phyloP scores from a whole-genome alignment of 202 grass and related monocot genomes.

The Carex sylvatica region DNA sequence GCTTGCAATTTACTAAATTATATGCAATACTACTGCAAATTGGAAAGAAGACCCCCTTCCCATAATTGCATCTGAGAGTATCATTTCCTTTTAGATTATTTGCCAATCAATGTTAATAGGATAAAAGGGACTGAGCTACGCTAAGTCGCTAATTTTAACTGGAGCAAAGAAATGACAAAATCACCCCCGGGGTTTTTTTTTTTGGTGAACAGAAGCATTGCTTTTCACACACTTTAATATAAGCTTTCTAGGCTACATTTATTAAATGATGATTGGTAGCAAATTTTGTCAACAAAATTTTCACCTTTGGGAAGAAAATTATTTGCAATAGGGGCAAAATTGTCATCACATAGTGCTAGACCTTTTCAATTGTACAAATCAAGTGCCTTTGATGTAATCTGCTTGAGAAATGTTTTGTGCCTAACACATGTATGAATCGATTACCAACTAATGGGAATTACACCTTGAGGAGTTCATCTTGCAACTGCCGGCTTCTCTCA shows the following conservation, averaged over 20 bases:
- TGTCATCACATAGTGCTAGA: neutral
- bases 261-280: neutral
- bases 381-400: neutral
- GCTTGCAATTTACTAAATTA: neutral
- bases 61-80: neutral
- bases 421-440: neutral
- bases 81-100: neutral
- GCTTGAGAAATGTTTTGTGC: neutral
- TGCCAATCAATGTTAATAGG: neutral
- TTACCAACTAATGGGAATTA: neutral
- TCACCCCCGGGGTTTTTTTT: neutral
- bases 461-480: conserved; percentile 76
- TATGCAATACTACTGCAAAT: neutral
- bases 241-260: neutral
- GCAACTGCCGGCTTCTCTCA: conserved; percentile 48
- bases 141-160: neutral
- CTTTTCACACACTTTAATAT: neutral
- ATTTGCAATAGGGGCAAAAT: neutral
- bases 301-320: neutral
- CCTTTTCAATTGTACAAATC: neutral
- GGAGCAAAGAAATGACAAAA: neutral
- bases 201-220: neutral
- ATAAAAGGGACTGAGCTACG: neutral
- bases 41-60: neutral
- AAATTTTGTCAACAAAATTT: neutral